phyloP scores from a whole-genome alignment of 176 grass and related monocot genomes.

The Aegilops sharonensis region DNA sequence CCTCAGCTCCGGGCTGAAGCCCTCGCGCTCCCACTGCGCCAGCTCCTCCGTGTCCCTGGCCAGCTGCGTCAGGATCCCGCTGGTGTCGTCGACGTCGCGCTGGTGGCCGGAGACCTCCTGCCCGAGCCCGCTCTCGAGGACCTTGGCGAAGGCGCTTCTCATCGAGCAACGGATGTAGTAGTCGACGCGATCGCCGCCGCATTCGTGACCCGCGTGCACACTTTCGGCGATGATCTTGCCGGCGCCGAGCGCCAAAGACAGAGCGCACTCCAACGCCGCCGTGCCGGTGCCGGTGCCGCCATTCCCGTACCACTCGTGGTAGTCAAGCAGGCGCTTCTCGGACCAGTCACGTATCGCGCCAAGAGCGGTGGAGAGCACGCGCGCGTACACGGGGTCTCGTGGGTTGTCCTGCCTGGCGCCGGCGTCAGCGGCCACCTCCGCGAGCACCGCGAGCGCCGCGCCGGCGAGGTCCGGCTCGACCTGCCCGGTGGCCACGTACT shows the following conservation, averaged over 20 bases:
- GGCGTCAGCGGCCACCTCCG: constrained; percentile 60
- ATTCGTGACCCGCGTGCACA: neutral
- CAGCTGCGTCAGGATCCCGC: constrained; percentile 51
- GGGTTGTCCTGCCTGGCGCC: constrained; percentile 35
- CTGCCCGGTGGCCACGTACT: constrained; percentile 70
- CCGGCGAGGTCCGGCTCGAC: constrained; percentile 64
- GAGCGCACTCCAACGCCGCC: constrained; percentile 45
- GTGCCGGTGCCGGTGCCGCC: neutral
- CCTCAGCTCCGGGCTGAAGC: constrained; percentile 49
- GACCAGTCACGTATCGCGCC: constrained; percentile 67
- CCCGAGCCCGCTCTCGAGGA: constrained; percentile 65
- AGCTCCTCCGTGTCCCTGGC: constrained; percentile 69
- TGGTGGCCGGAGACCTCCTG: constrained; percentile 27
- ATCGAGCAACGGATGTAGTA: constrained; percentile 75
- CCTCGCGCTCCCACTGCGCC: constrained; percentile 52
- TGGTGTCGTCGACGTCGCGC: constrained; percentile 36
- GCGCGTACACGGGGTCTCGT: constrained; percentile 45
- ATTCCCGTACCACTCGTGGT: constrained; percentile 71
- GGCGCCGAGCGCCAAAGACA: constrained; percentile 52
- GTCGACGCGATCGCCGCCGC: constrained; percentile 38
- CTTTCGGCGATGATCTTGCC: constrained; percentile 55
- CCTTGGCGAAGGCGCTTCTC: constrained; percentile 82
- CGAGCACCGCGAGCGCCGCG: constrained; percentile 54
- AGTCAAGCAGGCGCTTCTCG: constrained; percentile 72
- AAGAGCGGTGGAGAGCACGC: constrained; percentile 48